Conservation (phyloP, 306 rosid genomes). For the Prinsepia uniflora region DNA sequence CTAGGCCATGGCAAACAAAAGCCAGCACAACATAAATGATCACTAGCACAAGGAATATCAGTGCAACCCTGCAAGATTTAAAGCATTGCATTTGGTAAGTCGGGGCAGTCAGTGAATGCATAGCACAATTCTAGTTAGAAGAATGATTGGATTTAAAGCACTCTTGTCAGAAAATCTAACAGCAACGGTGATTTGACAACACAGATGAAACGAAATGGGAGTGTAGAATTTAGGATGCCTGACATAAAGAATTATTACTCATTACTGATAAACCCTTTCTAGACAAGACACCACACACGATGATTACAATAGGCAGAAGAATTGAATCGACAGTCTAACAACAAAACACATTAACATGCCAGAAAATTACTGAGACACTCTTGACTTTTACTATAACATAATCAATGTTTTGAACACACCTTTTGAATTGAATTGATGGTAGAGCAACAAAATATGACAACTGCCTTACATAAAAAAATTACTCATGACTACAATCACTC, state of each 20-base stretch:
- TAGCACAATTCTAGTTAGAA: background rate
- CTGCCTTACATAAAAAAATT: background rate
- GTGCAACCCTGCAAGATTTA: conserved; percentile 68
- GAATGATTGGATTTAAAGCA: background rate
- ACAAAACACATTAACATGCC: too few species aligned
- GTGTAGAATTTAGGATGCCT: background rate
- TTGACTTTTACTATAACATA: background rate
- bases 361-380: background rate
- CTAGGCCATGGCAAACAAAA: conserved; percentile 84
- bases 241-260: background rate
- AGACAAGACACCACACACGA: too few species aligned
- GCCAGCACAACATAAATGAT: conserved; percentile 67
- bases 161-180: background rate
- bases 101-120: background rate
- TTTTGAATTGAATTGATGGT: background rate
- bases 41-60: conserved; percentile 69
- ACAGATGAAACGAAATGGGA: background rate
- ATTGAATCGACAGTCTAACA: too few species aligned
- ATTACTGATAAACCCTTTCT: background rate
- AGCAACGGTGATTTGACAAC: background rate
- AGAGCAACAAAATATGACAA: background rate
- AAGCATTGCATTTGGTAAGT: conserved; percentile 28
- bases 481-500: background rate
- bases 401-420: background rate
- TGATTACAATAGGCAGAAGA: too few species aligned